phyloP scores from a whole-genome alignment of 345 rosid genomes.

The Capsella bursapastoris region DNA sequence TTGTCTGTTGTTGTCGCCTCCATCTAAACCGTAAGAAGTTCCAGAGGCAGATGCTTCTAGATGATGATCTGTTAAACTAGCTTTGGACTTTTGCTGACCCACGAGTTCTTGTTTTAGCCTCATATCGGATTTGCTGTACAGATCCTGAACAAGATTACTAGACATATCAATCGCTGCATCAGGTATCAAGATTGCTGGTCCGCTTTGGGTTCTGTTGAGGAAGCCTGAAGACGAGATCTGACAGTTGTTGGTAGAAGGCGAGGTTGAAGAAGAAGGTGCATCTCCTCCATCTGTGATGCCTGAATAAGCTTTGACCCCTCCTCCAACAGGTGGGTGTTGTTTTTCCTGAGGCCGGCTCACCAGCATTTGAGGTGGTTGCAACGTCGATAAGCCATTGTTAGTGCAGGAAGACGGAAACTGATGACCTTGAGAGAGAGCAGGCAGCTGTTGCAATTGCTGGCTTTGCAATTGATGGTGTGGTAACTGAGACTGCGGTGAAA shows the following conservation, averaged over 20 bases:
- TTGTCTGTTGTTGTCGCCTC: constrained; percentile 59
- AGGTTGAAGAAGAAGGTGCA: constrained; percentile 94
- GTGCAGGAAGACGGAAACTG: constrained; percentile 60
- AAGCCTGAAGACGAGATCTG: constrained; percentile 71
- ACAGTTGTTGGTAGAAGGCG: constrained; percentile 92
- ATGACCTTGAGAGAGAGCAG: constrained; percentile 59
- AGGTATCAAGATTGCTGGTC: constrained; percentile 56
- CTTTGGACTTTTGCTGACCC: constrained; percentile 68
- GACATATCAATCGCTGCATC: constrained; percentile 65
- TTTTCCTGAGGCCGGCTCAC: constrained; percentile 61
- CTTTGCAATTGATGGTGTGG: constrained; percentile 45
- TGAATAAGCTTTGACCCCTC: constrained; percentile 63
- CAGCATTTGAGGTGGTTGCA: constrained; percentile 64
- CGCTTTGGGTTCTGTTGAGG: constrained; percentile 68
- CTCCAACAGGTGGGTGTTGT: constrained; percentile 50
- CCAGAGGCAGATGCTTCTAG: constrained; percentile 92
- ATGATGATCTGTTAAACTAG: constrained; percentile 74
- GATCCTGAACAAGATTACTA: constrained; percentile 65
- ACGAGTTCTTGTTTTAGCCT: constrained; percentile 53
- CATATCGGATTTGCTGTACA: constrained; percentile 66
- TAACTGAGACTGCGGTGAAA: constrained; percentile 74
- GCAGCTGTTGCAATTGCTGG: constrained; percentile 67
- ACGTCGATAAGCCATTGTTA: constrained; percentile 57
- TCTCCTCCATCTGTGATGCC: constrained; percentile 86
- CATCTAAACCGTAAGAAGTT: constrained; percentile 90